Conservation (phyloP, 257 asterid species). For the Solanum peruvianum region DNA sequence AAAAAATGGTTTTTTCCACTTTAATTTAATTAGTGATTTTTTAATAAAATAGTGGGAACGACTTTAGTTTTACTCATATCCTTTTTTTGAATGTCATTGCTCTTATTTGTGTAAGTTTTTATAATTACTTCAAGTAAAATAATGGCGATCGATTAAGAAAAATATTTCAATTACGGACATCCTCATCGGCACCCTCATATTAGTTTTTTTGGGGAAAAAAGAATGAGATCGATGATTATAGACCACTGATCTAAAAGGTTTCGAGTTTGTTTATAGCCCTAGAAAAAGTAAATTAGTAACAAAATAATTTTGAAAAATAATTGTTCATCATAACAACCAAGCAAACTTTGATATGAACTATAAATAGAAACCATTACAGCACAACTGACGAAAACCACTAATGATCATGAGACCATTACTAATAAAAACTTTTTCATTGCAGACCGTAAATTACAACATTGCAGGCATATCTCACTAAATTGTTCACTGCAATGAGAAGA, state of each 20-base stretch:
- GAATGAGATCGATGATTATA: neutral
- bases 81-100: neutral
- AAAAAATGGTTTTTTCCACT: too few relatives aligned
- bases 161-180: neutral
- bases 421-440: too few relatives aligned
- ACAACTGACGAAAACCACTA: neutral
- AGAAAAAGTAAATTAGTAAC: neutral
- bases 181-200: neutral
- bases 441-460: neutral
- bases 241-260: neutral
- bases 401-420: neutral
- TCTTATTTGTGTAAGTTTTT: neutral
- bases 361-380: neutral
- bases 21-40: neutral
- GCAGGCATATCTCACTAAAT: neutral
- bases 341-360: neutral
- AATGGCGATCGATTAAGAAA: neutral
- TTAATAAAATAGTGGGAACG: neutral
- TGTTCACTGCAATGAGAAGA: neutral
- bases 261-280: neutral
- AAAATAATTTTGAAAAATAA: too few relatives aligned
- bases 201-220: neutral
- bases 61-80: neutral
- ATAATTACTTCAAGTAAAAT: neutral
- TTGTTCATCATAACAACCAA: neutral